A percentile compares a stretch with the other conserved stretches of the same genome.
phyloP scores from a whole-genome alignment of 2,329 filamentous ascomycete species.

The Trichoderma lentiforme region DNA sequence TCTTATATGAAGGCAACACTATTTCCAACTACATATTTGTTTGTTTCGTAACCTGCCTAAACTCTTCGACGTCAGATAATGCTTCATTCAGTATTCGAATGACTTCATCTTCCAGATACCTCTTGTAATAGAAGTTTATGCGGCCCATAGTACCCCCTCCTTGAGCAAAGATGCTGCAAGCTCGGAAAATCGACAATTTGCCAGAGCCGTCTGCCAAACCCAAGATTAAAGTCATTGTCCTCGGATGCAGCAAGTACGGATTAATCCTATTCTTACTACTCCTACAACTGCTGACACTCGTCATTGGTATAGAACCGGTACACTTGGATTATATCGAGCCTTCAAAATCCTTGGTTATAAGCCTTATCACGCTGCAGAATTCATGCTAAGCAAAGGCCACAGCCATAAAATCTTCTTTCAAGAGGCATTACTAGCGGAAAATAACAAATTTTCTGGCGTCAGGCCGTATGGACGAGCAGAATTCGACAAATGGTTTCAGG shows the following conservation, averaged over 20 bases:
- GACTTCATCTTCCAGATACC: background rate
- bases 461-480: background rate
- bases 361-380: background rate
- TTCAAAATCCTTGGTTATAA: background rate
- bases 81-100: background rate
- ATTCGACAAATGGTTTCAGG: background rate
- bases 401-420: background rate
- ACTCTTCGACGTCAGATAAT: background rate
- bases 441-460: background rate
- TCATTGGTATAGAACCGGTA: background rate
- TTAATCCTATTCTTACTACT: background rate
- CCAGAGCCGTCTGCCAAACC: background rate
- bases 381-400: background rate
- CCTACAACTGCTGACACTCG: background rate
- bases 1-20: background rate
- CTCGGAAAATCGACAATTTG: background rate
- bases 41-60: background rate
- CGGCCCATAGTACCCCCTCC: background rate
- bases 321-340: background rate
- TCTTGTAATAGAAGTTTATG: background rate
- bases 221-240: background rate
- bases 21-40: background rate
- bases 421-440: background rate
- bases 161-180: background rate
- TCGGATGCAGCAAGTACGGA: background rate